Percentiles rank a stretch among this genome's conserved stretches.
Conservation (phyloP, 352 stramenopile genomes). For the Phytopythium mirpurense region DNA sequence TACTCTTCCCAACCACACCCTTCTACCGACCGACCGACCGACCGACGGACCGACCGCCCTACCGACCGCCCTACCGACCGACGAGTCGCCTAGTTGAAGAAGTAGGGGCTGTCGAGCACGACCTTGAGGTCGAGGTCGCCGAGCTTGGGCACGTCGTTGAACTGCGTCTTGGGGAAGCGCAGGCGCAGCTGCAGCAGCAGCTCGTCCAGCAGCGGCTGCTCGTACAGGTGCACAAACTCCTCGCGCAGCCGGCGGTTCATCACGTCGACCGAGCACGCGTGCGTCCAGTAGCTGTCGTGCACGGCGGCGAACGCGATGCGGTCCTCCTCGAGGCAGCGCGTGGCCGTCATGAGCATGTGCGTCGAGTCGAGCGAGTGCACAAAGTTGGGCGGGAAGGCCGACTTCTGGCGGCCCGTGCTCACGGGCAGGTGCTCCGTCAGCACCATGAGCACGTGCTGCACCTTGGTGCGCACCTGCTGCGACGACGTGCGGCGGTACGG, state of each 20-base stretch:
- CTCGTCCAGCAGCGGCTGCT: constrained; percentile 94
- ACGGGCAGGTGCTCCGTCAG: constrained; percentile 54
- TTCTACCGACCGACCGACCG: too few relatives aligned
- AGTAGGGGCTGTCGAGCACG: constrained; percentile 96
- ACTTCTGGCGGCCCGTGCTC: constrained; percentile 87
- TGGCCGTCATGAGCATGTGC: constrained; percentile 99
- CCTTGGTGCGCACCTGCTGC: constrained; percentile 78
- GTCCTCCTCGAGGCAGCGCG: constrained; percentile 91
- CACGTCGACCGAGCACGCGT: constrained; percentile 91
- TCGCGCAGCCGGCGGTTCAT: constrained; percentile 94
- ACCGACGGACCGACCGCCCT: too few relatives aligned
- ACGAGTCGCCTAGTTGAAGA: constrained; percentile 94
- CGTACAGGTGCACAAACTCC: constrained; percentile 98
- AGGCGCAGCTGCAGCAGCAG: constrained; percentile 90
- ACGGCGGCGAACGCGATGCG: constrained; percentile 95
- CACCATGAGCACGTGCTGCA: constrained; percentile 88
- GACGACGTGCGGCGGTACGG: constrained; percentile 91
- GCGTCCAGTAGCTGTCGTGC: constrained; percentile 99
- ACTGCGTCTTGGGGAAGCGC: constrained; percentile 93
- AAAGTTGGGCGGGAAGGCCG: constrained; percentile 99
- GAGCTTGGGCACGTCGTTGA: constrained; percentile 91
- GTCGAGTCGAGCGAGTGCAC: constrained; percentile 99
- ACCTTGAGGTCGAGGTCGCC: constrained; percentile 93
- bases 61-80: not conserved
- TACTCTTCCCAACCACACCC: too few relatives aligned